Evolutionary conservation across 2,329 filamentous ascomycete species (phyloP).

Genomic region (Aspergillus fructus): DNA sequence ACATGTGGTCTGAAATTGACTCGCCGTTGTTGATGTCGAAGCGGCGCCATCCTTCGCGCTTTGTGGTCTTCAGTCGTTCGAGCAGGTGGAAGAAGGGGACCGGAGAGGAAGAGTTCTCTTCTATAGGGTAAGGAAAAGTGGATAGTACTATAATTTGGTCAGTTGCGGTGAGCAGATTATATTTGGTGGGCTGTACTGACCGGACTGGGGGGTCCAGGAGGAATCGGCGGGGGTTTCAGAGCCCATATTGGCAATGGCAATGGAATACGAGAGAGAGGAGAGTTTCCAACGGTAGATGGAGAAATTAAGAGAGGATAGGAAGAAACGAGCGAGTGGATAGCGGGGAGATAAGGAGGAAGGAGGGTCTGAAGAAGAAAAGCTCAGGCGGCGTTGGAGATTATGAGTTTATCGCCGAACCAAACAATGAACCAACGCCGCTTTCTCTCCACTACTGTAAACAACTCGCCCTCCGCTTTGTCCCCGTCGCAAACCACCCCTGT

Average conservation of each 20-base stretch:
- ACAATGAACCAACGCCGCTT: slow-evolving; percentile 9
- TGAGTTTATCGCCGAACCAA: slow-evolving; percentile 9
- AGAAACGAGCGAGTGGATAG: background rate
- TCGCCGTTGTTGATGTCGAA: slow-evolving; percentile 77
- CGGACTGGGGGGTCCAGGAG: slow-evolving; percentile 37
- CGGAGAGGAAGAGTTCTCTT: slow-evolving; percentile 67
- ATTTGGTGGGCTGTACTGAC: slow-evolving; percentile 20
- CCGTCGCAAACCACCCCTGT: background rate
- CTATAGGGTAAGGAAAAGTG: slow-evolving; percentile 61
- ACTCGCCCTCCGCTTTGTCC: background rate
- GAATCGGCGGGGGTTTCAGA: slow-evolving; percentile 27
- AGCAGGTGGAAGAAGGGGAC: slow-evolving; percentile 93
- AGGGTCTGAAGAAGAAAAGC: slow-evolving; percentile 3
- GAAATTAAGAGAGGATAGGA: slow-evolving; percentile 11
- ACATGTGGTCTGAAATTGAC: slow-evolving; percentile 98
- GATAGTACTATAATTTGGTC: slow-evolving; percentile 55
- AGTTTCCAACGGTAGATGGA: background rate
- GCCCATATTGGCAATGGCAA: slow-evolving; percentile 23
- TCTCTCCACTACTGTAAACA: slow-evolving; percentile 5
- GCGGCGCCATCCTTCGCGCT: slow-evolving; percentile 91
- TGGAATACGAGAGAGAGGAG: background rate
- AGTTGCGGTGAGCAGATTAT: slow-evolving; percentile 4
- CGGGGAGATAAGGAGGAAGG: slow-evolving; percentile 4
- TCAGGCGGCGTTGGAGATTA: background rate
- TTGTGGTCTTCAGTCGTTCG: slow-evolving; percentile 91